Conservation (phyloP, 2,329 filamentous ascomycete genomes). For the Aspergillus felis region DNA sequence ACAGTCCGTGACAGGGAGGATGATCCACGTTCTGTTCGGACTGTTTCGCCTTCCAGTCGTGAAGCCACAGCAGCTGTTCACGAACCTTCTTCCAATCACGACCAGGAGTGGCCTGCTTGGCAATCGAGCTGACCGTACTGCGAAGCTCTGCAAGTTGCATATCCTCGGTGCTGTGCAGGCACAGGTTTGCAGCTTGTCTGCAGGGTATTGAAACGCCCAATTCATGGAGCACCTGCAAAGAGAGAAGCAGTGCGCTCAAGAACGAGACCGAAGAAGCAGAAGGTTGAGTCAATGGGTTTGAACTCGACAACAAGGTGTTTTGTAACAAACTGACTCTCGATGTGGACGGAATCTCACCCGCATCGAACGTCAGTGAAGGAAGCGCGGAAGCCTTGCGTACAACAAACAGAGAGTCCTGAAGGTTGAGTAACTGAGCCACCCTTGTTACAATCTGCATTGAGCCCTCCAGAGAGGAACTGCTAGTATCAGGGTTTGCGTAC, state of each 20-base stretch:
- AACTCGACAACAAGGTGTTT: slow-evolving; percentile 35
- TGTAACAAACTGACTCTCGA: slow-evolving; percentile 40
- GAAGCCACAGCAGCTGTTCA: slow-evolving; percentile 56
- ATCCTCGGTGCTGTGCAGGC: slow-evolving; percentile 50
- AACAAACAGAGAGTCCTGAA: slow-evolving; percentile 43
- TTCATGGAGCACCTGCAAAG: slow-evolving; percentile 36
- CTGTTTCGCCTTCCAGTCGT: slow-evolving; percentile 50
- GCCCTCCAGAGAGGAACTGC: slow-evolving; percentile 42
- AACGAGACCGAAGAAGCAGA: slow-evolving; percentile 38
- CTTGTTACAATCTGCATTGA: slow-evolving; percentile 49
- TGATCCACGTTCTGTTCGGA: slow-evolving; percentile 19
- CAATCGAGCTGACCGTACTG: slow-evolving; percentile 49
- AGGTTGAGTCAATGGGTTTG: slow-evolving; percentile 42
- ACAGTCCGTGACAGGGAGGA: slow-evolving; percentile 39
- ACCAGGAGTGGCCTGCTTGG: slow-evolving; percentile 41
- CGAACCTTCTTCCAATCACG: slow-evolving; percentile 49
- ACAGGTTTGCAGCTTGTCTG: slow-evolving; percentile 44
- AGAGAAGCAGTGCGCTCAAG: slow-evolving; percentile 39
- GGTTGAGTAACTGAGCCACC: slow-evolving; percentile 48
- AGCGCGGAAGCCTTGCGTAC: slow-evolving; percentile 18
- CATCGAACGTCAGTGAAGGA: slow-evolving; percentile 28
- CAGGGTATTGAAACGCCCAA: slow-evolving; percentile 37
- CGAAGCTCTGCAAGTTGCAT: slow-evolving; percentile 53
- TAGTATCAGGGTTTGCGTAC: slow-evolving; percentile 50
- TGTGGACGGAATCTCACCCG: slow-evolving; percentile 31